Conservation (phyloP, 75 land plant species). For the Pseudotsuga menziesii region DNA sequence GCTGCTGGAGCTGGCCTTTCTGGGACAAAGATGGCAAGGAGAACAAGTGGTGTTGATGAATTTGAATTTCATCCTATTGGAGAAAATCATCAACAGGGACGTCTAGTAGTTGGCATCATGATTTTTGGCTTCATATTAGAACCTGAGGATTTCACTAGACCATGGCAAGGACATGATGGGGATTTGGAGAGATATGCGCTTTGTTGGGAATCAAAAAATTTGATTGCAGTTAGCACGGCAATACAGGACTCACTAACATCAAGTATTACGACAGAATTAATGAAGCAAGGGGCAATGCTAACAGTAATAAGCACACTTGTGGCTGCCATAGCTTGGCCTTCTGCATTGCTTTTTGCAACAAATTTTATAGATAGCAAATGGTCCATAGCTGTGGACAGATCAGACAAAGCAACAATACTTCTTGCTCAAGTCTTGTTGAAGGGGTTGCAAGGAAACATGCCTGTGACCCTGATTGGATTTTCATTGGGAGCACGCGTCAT, state of each 20-base stretch:
- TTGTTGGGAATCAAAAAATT: no score
- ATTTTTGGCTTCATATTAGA: conserved; percentile 81
- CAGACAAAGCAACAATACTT: conserved; percentile 91
- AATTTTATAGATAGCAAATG: conserved; percentile 93
- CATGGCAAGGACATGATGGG: conserved; percentile 62
- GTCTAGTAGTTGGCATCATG: conserved; percentile 83
- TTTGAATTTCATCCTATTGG: conserved; percentile 82
- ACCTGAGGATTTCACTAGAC: conserved; percentile 73
- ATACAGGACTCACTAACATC: no score
- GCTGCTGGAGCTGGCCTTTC: conserved; percentile 98
- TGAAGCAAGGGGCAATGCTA: no score
- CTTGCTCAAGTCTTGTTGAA: conserved; percentile 78
- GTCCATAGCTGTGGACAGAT: conserved; percentile 94
- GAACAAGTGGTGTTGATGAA: conserved; percentile 76
- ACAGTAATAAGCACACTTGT: no score
- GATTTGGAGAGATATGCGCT: background rate
- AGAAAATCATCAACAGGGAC: conserved; percentile 87
- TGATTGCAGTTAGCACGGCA: no score
- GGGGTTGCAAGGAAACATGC: conserved; percentile 95
- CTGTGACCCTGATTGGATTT: conserved; percentile 91
- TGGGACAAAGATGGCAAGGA: conserved; percentile 92
- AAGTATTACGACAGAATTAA: no score
- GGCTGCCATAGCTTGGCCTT: no score
- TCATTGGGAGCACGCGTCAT: conserved; percentile 96
- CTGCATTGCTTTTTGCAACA: conserved; percentile 76